phyloP scores from a whole-genome alignment of 352 stramenopile species.

The Phytophthora parvispora region DNA sequence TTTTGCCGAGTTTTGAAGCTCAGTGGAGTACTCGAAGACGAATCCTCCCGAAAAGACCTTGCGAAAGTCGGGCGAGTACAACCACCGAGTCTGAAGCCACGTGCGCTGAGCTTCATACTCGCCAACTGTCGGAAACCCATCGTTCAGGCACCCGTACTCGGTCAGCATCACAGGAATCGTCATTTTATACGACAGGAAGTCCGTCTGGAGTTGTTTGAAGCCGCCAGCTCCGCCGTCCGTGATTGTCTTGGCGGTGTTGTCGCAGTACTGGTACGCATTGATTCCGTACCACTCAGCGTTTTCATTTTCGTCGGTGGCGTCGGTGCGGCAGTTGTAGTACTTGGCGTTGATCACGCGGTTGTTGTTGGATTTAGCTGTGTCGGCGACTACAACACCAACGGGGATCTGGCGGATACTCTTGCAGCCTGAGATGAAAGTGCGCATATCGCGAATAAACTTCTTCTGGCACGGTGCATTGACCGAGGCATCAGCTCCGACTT shows the following conservation, averaged over 20 bases:
- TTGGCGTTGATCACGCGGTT: conserved; percentile 68
- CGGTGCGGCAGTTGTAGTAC: conserved; percentile 89
- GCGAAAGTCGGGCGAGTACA: conserved; percentile 56
- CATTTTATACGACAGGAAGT: conserved; percentile 67
- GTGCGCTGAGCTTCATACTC: conserved; percentile 75
- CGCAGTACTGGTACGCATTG: conserved; percentile 87
- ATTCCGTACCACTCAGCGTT: conserved; percentile 87
- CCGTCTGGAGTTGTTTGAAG: conserved; percentile 57
- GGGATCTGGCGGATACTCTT: conserved; percentile 74
- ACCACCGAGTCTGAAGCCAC: conserved; percentile 69
- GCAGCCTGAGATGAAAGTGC: conserved; percentile 70
- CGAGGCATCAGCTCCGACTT: conserved; percentile 33
- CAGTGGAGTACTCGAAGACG: conserved; percentile 88
- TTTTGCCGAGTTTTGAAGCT: conserved; percentile 76
- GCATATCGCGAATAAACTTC: conserved; percentile 91
- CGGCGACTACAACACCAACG: conserved; percentile 78
- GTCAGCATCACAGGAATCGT: conserved; percentile 84
- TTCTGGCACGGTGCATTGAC: conserved; percentile 90
- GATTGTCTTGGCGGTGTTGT: conserved; percentile 37
- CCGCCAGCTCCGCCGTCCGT: conserved; percentile 45
- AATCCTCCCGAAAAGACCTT: conserved; percentile 77
- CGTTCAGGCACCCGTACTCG: conserved; percentile 86
- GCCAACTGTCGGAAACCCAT: conserved; percentile 62
- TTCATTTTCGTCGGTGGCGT: conserved; percentile 68
- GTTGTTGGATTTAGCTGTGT: conserved; percentile 45